Evolutionary conservation across 2,329 filamentous ascomycete species (phyloP).

Genomic region (Cladophialophora chaetospira): DNA sequence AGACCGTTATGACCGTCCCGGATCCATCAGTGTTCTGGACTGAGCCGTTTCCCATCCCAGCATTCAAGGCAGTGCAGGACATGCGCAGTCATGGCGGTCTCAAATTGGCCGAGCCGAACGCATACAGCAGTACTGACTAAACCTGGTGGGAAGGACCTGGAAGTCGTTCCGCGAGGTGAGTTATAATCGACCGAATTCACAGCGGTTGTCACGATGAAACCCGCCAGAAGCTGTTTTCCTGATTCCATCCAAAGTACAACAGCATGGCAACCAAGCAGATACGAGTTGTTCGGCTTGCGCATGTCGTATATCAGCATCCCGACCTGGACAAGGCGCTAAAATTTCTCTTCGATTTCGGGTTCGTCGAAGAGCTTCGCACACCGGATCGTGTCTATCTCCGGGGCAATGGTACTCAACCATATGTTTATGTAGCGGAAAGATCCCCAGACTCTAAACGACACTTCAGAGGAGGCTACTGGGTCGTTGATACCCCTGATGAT

Average conservation of each 20-base stretch:
- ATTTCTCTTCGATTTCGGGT: constrained; percentile 40
- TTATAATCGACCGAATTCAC: background rate
- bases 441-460: constrained; percentile 23
- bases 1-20: background rate
- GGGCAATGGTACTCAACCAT: constrained; percentile 63
- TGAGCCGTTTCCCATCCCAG: background rate
- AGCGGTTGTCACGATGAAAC: background rate
- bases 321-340: constrained; percentile 33
- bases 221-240: background rate
- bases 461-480: constrained; percentile 24
- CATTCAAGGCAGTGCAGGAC: background rate
- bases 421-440: constrained; percentile 52
- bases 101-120: background rate
- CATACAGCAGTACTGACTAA: background rate
- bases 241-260: background rate
- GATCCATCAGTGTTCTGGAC: background rate
- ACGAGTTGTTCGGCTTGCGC: constrained; percentile 35
- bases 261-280: constrained; percentile 25
- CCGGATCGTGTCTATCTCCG: constrained; percentile 59
- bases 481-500: constrained; percentile 21
- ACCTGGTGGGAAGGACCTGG: background rate
- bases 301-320: constrained; percentile 39
- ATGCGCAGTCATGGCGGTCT: background rate
- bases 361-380: constrained; percentile 35
- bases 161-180: background rate